Percentiles rank a stretch among this genome's conserved stretches.
Conservation (phyloP, 2,329 filamentous ascomycete genomes). For the Tolypocladium ovalisporum region DNA sequence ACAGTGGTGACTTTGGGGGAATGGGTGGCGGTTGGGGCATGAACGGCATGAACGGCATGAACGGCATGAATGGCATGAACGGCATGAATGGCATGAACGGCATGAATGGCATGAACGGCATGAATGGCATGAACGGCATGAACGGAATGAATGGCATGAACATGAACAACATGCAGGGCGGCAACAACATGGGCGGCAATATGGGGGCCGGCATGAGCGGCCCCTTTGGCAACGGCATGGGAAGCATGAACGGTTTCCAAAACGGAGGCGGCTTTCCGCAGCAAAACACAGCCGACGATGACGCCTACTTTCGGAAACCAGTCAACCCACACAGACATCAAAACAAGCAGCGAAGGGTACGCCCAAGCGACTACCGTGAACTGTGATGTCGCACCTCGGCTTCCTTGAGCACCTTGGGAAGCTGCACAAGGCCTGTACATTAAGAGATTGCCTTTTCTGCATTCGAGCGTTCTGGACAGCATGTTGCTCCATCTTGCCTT, state of each 20-base stretch:
- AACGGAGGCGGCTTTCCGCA: slow-evolving; percentile 30
- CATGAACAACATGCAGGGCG: slow-evolving; percentile 13
- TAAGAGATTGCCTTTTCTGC: background rate
- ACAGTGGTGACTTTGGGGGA: slow-evolving; percentile 11
- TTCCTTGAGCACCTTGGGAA: background rate
- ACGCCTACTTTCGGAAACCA: slow-evolving; percentile 90
- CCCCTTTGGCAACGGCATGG: slow-evolving; percentile 11
- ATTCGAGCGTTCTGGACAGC: background rate
- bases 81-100: slow-evolving; percentile 19
- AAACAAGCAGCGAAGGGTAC: slow-evolving; percentile 65
- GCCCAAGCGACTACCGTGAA: slow-evolving; percentile 86
- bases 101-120: slow-evolving; percentile 13
- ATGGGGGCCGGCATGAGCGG: slow-evolving; percentile 11
- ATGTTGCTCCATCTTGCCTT: background rate
- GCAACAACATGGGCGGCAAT: slow-evolving; percentile 15
- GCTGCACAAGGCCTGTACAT: background rate
- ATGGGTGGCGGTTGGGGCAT: slow-evolving; percentile 21
- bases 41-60: slow-evolving; percentile 20
- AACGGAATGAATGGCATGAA: slow-evolving; percentile 20
- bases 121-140: slow-evolving; percentile 17
- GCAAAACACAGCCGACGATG: slow-evolving; percentile 58
- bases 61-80: slow-evolving; percentile 19
- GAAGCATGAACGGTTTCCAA: slow-evolving; percentile 20
- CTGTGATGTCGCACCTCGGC: slow-evolving; percentile 35
- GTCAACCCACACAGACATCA: slow-evolving; percentile 90